phyloP scores from a whole-genome alignment of 306 rosid species.

The Medicago ruthenica region DNA sequence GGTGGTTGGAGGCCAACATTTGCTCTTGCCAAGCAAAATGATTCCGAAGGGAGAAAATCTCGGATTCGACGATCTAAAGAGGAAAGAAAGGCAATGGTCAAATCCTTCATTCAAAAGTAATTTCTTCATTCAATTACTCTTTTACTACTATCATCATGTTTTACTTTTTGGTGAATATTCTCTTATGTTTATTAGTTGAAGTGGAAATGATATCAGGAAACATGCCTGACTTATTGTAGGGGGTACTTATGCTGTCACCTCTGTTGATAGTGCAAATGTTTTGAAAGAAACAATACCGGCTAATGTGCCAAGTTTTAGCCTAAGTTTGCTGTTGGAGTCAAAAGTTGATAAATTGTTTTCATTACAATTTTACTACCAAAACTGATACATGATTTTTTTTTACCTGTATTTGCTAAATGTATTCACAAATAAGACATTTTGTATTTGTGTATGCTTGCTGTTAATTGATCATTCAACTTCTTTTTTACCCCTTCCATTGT shows the following conservation, averaged over 20 bases:
- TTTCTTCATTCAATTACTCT: too few species aligned
- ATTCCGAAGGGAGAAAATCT: constrained; percentile 75
- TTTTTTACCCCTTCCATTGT: background rate
- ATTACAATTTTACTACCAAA: constrained; percentile 7
- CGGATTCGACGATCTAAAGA: constrained; percentile 89
- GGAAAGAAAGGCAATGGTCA: constrained; percentile 91
- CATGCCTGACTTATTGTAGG: too few species aligned
- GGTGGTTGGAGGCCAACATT: constrained; percentile 85
- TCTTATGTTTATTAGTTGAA: too few species aligned
- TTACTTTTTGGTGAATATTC: too few species aligned
- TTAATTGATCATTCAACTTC: constrained; percentile 17
- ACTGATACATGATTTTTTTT: background rate
- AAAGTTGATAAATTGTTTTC: constrained; percentile 23
- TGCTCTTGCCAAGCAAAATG: constrained; percentile 89
- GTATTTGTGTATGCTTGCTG: constrained; percentile 16
- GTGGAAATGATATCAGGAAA: too few species aligned
- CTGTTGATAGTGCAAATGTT: too few species aligned
- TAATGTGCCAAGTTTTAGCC: background rate
- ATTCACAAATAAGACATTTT: background rate
- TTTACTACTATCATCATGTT: too few species aligned
- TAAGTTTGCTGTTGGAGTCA: constrained; percentile 1
- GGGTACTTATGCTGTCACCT: too few species aligned
- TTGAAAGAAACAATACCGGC: background rate
- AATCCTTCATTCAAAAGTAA: constrained; percentile 59
- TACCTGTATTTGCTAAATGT: background rate